Evolutionary conservation across 768 basidiomycete species (phyloP).

Genomic region (Boletus insuetus): DNA sequence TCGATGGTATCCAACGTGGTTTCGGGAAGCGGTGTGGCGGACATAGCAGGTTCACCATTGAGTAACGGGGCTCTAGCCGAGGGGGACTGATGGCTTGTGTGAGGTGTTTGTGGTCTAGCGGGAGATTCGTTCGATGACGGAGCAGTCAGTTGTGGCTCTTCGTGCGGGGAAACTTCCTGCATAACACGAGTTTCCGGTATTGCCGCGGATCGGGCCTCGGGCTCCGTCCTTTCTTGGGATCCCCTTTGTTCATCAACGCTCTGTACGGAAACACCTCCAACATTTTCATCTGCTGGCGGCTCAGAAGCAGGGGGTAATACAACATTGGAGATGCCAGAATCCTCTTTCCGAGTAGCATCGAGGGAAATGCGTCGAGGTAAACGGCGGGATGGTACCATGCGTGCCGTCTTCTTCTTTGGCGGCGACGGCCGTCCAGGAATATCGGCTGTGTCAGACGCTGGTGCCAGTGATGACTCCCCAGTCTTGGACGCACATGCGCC

Average conservation of each 20-base stretch:
- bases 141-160: not conserved
- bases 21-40: not conserved
- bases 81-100: not conserved
- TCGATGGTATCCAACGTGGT: not conserved
- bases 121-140: not conserved
- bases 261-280: not conserved
- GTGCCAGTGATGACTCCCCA: not conserved
- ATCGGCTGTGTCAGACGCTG: not conserved
- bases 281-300: not conserved
- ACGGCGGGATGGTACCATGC: constrained; percentile 25
- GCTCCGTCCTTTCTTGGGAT: not conserved
- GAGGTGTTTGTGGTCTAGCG: not conserved
- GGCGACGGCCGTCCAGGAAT: not conserved
- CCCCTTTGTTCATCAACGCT: constrained; percentile 1
- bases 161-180: not conserved
- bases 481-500: not conserved
- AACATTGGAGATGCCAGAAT: not conserved
- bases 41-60: not conserved
- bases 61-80: not conserved
- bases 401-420: constrained; percentile 22
- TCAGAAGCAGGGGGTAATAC: not conserved
- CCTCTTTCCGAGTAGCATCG: not conserved
- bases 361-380: constrained; percentile 18
- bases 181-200: not conserved
- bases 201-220: not conserved